Conservation (phyloP, 139 green algal species). For the Closterium sp. region DNA sequence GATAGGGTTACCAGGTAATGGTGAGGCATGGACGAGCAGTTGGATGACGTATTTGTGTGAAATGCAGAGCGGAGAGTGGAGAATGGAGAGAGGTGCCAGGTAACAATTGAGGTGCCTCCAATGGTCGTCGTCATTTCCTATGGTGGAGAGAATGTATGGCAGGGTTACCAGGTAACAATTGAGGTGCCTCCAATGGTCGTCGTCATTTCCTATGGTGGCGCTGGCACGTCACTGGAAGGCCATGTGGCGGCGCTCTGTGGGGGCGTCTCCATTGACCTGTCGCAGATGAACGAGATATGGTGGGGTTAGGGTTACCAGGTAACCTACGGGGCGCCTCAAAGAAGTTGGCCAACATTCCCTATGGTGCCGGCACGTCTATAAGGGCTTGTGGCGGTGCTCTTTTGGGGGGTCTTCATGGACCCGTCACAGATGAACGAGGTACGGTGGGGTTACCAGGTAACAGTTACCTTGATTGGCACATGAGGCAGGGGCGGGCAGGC, state of each 20-base stretch:
- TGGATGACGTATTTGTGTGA: too few relatives aligned
- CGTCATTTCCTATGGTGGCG: slow-evolving; percentile 66
- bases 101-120: too few relatives aligned
- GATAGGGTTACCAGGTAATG: too few relatives aligned
- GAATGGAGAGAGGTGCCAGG: too few relatives aligned
- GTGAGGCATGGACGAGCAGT: too few relatives aligned
- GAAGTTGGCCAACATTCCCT: slow-evolving; percentile 64
- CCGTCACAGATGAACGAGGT: slow-evolving; percentile 9
- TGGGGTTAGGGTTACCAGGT: too few relatives aligned
- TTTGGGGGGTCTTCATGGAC: slow-evolving; percentile 63
- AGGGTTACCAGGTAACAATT: too few relatives aligned
- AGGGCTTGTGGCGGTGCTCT: slow-evolving; percentile 62
- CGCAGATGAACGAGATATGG: neutral
- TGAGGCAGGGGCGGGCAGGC: too few relatives aligned
- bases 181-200: slow-evolving; percentile 5
- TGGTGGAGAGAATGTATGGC: too few relatives aligned
- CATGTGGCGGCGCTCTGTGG: slow-evolving; percentile 62
- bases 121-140: too few relatives aligned
- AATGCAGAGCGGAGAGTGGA: too few relatives aligned
- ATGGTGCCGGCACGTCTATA: slow-evolving; percentile 66
- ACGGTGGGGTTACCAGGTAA: neutral
- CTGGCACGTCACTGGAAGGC: slow-evolving; percentile 65
- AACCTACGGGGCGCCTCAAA: slow-evolving; percentile 37
- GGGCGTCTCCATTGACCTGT: slow-evolving; percentile 64
- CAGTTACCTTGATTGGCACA: too few relatives aligned